Conservation (phyloP, 2,329 filamentous ascomycete species). For the Xylariaceae sp. region DNA sequence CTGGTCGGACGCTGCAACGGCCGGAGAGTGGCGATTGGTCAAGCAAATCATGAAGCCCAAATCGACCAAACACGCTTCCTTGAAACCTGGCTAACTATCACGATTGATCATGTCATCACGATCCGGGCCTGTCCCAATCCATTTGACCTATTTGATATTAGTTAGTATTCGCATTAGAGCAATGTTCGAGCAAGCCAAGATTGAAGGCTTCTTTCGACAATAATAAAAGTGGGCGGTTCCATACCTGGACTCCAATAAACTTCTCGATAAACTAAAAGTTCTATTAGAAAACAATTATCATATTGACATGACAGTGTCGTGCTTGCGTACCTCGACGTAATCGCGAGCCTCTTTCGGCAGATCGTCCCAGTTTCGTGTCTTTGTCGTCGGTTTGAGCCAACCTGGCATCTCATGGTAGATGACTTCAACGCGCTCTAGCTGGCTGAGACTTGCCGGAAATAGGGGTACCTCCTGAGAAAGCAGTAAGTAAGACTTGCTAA, state of each 20-base stretch:
- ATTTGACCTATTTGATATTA: constrained; percentile 19
- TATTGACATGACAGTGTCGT: background rate
- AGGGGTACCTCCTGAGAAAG: constrained; percentile 41
- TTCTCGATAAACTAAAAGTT: constrained; percentile 7
- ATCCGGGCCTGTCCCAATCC: constrained; percentile 28
- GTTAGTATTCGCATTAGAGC: background rate
- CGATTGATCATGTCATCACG: constrained; percentile 25
- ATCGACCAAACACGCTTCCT: background rate
- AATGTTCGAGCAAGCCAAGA: background rate
- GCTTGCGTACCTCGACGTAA: constrained; percentile 49
- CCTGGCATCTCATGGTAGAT: constrained; percentile 58
- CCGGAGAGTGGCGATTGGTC: background rate
- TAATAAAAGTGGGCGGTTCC: background rate
- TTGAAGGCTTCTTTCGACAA: background rate
- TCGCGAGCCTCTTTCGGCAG: constrained; percentile 55
- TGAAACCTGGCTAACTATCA: background rate
- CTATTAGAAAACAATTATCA: background rate
- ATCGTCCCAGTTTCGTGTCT: constrained; percentile 51
- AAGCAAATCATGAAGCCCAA: background rate
- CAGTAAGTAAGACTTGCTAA: background rate
- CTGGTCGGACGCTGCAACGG: too few relatives aligned
- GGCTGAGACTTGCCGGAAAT: constrained; percentile 56
- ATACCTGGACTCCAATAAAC: constrained; percentile 16
- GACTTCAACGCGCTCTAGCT: constrained; percentile 54
- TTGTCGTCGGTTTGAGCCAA: constrained; percentile 58